phyloP scores from a whole-genome alignment of 1,139 yeast genomes.

The Sugiyamaella xylanicola region DNA sequence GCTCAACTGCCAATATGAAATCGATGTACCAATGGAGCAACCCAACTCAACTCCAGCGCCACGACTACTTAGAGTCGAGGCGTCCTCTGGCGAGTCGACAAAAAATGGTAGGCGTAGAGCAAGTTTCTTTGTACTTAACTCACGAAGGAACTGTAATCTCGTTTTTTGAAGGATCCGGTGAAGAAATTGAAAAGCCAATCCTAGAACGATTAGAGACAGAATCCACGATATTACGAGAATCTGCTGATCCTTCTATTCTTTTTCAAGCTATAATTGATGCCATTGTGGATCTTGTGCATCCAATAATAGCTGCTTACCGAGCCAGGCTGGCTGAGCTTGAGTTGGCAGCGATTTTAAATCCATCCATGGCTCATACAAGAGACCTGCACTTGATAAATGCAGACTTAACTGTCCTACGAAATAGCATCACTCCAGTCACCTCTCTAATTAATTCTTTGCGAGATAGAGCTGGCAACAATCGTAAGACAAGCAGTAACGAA shows the following conservation, averaged over 20 bases:
- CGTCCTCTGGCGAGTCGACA: constrained; percentile 50
- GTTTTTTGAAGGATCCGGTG: constrained; percentile 56
- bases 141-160: constrained; percentile 52
- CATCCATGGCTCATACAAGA: constrained; percentile 53
- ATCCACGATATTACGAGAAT: constrained; percentile 51
- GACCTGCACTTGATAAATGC: constrained; percentile 55
- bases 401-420: constrained; percentile 51
- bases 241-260: constrained; percentile 53
- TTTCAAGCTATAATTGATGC: constrained; percentile 58
- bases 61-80: constrained; percentile 45
- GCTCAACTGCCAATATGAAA: constrained; percentile 28
- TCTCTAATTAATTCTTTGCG: constrained; percentile 49
- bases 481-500: neutral
- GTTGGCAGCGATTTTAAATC: constrained; percentile 51
- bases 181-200: constrained; percentile 53
- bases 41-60: constrained; percentile 32
- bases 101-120: constrained; percentile 56
- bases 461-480: constrained; percentile 33
- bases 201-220: constrained; percentile 49
- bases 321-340: constrained; percentile 52
- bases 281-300: constrained; percentile 58
- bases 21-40: constrained; percentile 46
- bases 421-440: constrained; percentile 50
- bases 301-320: constrained; percentile 60
- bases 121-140: constrained; percentile 52